Base-by-base conservation (phyloP, 495 filamentous ascomycete genomes). In the Trichoderma reesei region DNA sequence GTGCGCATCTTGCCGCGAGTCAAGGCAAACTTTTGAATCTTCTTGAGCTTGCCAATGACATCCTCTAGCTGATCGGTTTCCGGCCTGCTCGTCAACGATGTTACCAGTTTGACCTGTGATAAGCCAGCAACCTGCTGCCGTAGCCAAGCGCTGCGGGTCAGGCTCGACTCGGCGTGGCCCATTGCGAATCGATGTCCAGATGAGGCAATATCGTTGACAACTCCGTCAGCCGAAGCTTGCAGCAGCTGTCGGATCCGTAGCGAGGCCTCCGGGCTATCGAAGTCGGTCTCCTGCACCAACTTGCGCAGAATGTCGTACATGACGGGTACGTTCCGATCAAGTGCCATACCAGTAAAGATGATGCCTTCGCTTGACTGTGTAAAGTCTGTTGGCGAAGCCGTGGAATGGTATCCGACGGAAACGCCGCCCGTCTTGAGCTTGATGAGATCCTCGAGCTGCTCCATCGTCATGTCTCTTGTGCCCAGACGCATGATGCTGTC, bases 381-480 rank as follows among this genome's bases (percentile, higher is more conserved):
- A 54, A 91, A 82, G 62, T 92, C 83, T 11, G 77, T 81, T 7
- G 93, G 90, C 13, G 85, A 89, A 0, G 92, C 83, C 1, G 89
- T 82, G 31, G 89, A 79, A 76, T 92, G 85, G 64, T 94, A 91
- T 0, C 86, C 85, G 33, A 90, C 86, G 10, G 84, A 87, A 13
- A 98, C 82, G 13, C 94, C 94, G n/a, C 94, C 94, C 5, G 93
- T 98, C 75, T 96, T 96, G 13, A 97, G 79, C 69, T 96, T 97
- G 70, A 98, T 97, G 46, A 90, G 75, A 72, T 97, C 94, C 72
- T 98, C 94, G 48, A 96, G 82, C 71, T 97, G 84, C 72, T 96
- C 95, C 90, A 96, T 96, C 0, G 89, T 85, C 78, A 86, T 88
- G 64, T 87, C 83, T 63, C 87, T 87, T 10, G 94, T 98, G 33